Base-by-base conservation (phyloP, 495 filamentous ascomycete genomes). In the Hypoxylon cercidicola region DNA sequence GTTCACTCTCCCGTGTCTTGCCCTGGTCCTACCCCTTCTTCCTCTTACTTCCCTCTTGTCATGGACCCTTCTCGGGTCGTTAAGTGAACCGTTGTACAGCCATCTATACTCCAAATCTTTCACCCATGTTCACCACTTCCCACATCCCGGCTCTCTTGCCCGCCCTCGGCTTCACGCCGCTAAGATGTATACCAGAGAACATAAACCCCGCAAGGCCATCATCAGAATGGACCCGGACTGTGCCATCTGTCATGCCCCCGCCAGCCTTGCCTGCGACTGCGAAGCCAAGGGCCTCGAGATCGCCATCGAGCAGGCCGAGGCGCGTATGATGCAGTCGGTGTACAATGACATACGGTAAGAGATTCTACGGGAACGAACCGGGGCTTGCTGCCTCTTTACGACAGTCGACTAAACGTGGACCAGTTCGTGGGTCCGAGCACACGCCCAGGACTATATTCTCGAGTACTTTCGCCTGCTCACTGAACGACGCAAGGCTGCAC, bases 391-490 rank as follows among this genome's bases (percentile, higher is more conserved):
- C 43, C 39, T 56, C 44, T 28, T 28, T n/a, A 56, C 21, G 37
- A 35, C 59, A 45, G 39, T 32, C 44, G 55, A 50, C 65, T 78
- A 63, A 79, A 68, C 54, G 28, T 50, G 12, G 35, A 46, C 15
- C 43, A 89, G 85, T 34, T 79, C 84, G 53, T 92, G 89, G 89
- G 89, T 90, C 52, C 85, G 88, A 52, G 78, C 82, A 63, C 88
- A 89, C 62, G 86, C 88, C 52, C 87, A 88, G 62, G 83, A 88
- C 63, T 85, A 88, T 67, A 88, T 92, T 72, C 84, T 90, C 62
- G 81, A 85, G 63, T 86, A 88, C 73, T 92, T 89, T 79, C 77
- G 81, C 43, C 78, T 83, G 13, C 81, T 87, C 62, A 85, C 83
- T 15, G 78, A 84, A 55, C 79, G 82, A 44, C 87, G 89, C 60